Percentiles rank a stretch among this genome's conserved stretches.
These are phyloP conservation scores for Talaromyces wortmannii DNA, from an alignment of 495 filamentous ascomycete species.

Conservation along the genomic window DNA sequence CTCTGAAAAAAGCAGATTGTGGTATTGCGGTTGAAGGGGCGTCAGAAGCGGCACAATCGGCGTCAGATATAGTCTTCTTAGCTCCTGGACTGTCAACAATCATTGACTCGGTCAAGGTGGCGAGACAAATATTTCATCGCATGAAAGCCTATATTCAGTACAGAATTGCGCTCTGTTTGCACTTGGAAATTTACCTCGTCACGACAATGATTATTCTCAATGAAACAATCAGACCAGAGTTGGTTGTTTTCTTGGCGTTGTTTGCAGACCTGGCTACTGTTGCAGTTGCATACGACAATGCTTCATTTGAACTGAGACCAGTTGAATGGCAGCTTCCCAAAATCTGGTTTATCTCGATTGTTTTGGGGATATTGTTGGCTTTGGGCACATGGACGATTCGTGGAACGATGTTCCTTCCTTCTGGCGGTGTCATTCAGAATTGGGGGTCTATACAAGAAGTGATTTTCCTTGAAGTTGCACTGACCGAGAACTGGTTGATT, in stretches of 20 bases:
- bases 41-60: slow-evolving; percentile 66
- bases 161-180: slow-evolving; percentile 68
- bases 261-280: slow-evolving; percentile 72
- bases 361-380: slow-evolving; percentile 58
- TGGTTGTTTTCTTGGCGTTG: slow-evolving; percentile 67
- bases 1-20: slow-evolving; percentile 88
- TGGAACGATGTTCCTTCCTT: slow-evolving; percentile 56
- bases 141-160: slow-evolving; percentile 79
- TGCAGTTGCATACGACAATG: slow-evolving; percentile 68
- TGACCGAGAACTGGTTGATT: slow-evolving; percentile 74
- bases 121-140: slow-evolving; percentile 70
- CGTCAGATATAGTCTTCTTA: slow-evolving; percentile 70
- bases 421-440: slow-evolving; percentile 63
- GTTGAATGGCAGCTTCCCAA: slow-evolving; percentile 74
- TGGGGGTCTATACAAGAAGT: slow-evolving; percentile 65
- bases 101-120: slow-evolving; percentile 68
- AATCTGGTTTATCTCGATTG: slow-evolving; percentile 66
- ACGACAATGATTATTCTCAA: slow-evolving; percentile 70
- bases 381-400: slow-evolving; percentile 64
- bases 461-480: slow-evolving; percentile 62
- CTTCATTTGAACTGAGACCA: slow-evolving; percentile 60
- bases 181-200: slow-evolving; percentile 67
- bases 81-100: slow-evolving; percentile 69
- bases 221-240: slow-evolving; percentile 57
- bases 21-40: slow-evolving; percentile 69